Percentiles rank a stretch among this genome's conserved stretches.
Evolutionary conservation across 2,329 filamentous ascomycete genomes (phyloP).

Genomic region (Cadophora gregata): DNA sequence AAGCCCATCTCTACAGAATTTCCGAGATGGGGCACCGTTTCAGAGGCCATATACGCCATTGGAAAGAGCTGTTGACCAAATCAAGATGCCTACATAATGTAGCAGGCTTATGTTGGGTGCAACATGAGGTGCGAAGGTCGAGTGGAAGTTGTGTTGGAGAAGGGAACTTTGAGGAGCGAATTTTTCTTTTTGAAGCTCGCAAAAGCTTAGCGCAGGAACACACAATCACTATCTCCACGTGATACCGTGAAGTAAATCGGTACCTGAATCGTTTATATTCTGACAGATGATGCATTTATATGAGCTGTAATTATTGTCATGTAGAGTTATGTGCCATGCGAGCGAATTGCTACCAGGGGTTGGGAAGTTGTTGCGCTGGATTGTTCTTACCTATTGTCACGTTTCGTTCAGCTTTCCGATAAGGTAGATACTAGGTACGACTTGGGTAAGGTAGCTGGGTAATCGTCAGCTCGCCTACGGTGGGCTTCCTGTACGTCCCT

Average conservation of each 20-base stretch:
- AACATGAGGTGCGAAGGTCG: not conserved
- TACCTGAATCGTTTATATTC: not conserved
- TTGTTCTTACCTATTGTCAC: too few relatives aligned
- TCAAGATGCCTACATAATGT: not conserved
- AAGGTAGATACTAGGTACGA: too few relatives aligned
- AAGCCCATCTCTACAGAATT: not conserved
- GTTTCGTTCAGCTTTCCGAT: too few relatives aligned
- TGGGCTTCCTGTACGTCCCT: too few relatives aligned
- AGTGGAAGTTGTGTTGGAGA: not conserved
- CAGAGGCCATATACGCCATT: not conserved
- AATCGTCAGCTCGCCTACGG: too few relatives aligned
- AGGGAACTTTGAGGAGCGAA: not conserved
- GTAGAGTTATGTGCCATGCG: too few relatives aligned
- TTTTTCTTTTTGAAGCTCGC: slow-evolving; percentile 8
- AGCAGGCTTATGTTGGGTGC: not conserved
- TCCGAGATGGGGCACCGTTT: not conserved
- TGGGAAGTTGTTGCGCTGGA: too few relatives aligned
- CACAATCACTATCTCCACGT: not conserved
- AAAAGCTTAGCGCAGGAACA: slow-evolving; percentile 10
- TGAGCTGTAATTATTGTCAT: too few relatives aligned
- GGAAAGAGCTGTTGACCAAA: not conserved
- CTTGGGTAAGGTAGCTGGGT: too few relatives aligned
- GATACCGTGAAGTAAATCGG: not conserved
- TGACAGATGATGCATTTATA: not conserved
- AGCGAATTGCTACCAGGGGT: too few relatives aligned